These are phyloP conservation scores for Monilinia aucupariae DNA, from an alignment of 2,329 filamentous ascomycete species.

Conservation along the genomic window DNA sequence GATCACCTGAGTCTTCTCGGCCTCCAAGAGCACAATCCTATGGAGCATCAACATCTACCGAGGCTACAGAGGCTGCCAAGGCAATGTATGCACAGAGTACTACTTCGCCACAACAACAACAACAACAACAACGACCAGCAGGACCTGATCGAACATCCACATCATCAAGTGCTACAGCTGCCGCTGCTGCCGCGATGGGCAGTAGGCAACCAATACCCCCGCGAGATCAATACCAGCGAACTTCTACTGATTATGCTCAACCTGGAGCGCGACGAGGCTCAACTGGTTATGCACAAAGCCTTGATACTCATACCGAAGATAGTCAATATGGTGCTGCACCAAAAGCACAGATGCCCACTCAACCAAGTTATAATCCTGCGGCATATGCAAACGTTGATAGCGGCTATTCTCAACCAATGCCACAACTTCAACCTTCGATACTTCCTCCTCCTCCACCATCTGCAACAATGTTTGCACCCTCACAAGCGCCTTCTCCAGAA, in stretches of 20 bases:
- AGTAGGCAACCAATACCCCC: constrained; percentile 34
- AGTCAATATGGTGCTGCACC: constrained; percentile 29
- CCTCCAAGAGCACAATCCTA: constrained; percentile 36
- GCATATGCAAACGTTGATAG: constrained; percentile 63
- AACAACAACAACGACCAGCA: constrained; percentile 39
- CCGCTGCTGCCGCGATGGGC: constrained; percentile 43
- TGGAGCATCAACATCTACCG: constrained; percentile 40
- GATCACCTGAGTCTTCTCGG: constrained; percentile 28
- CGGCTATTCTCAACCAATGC: constrained; percentile 42
- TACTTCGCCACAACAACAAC: constrained; percentile 39
- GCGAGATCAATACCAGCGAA: constrained; percentile 29
- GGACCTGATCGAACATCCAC: constrained; percentile 49
- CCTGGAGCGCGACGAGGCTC: constrained; percentile 21
- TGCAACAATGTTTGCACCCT: constrained; percentile 31
- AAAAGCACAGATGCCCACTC: constrained; percentile 41
- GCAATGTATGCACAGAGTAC: constrained; percentile 51
- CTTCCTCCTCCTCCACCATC: constrained; percentile 30
- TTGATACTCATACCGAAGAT: constrained; percentile 28
- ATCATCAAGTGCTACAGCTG: constrained; percentile 50
- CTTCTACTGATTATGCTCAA: constrained; percentile 31
- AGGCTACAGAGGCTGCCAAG: constrained; percentile 60
- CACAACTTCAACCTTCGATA: constrained; percentile 28
- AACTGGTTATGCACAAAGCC: constrained; percentile 24
- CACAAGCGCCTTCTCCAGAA: constrained; percentile 32
- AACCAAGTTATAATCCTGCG: constrained; percentile 70